Evolutionary conservation across 345 rosid species (phyloP), one percentile per base, ranked within the genome.

Genomic region (Angophora floribunda): DNA sequence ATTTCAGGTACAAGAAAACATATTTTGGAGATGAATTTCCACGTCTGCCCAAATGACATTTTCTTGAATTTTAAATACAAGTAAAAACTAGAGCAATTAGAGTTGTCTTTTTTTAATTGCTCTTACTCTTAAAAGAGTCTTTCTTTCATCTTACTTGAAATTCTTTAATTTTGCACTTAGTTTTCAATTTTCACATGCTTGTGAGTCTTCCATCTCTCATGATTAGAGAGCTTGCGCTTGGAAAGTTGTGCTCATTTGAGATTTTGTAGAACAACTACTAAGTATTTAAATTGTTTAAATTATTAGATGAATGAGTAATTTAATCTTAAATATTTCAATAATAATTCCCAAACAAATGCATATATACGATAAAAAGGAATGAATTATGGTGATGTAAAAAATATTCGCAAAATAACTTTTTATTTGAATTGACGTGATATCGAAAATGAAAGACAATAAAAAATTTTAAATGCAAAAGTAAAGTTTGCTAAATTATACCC

Each of bases 41-140:
- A 11, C 1, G 0, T 26, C 4, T 10, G 1, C 65, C 65, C 4
- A 59, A 26, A 59, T 3, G 0, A 26, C 1, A 0, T 59, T 26
- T 59, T 59, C 65, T 59, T 59, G 26, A 3, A 26, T 26, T 1
- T 59, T 14, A 26, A 59, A 59, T 26, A 26, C 5, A 7, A n/a
- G 3, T 59, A 10, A 59, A 59, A 59, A 26, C 3, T 59, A 59
- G 15, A 59, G 30, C 14, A 59, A 59, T 59, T 26, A 11, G 15
- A 30, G 65, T 10, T 59, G 7, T 6, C 15, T n/a, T 26, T 26
- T 30, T 59, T 59, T 7, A 15, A 59, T 59, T 1, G 30, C 15
- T 59, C 65, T 10, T 59, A 24, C 30, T 59, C 28, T 5, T 59
- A 59, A 59, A 30, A 59, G 65, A 59, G 3, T 59, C 26, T 0